Base-by-base conservation (phyloP, 139 green algal species). In the Penium margaritaceum region DNA sequence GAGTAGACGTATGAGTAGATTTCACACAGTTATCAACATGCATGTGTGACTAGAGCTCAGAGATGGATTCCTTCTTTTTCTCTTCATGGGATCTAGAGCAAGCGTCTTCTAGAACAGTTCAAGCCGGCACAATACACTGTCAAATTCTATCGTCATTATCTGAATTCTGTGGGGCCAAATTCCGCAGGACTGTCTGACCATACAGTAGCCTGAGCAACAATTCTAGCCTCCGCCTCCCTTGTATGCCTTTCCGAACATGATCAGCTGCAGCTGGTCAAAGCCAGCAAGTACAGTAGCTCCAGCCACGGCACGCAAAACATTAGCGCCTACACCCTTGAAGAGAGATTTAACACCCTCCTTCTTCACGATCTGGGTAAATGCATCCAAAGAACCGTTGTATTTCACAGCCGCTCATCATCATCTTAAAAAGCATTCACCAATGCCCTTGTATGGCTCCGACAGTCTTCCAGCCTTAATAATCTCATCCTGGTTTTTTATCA, bases 341-440 rank as follows among this genome's bases (percentile, higher is more conserved):
- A 99, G 91, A 1, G 91, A 95, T 54, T 85, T 85, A 29, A 78
- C 72, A 79, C 94, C 94, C 86, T 99, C 94, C 19, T 97, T 86
- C 58, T 82, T 67, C 5, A 90, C 67, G 61, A 99, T 95, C 90
- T 98, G 90, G 93, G 77, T 41, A 14, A 80, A 76, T 2, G 70
- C 70, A 33, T 70, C 70, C 19, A 77, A 14, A 0, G 70, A 64
- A 33, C 70, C 71, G 57, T 70, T 70, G 83, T 93, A 86, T 70
- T 90, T 87, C 12, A 90, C 90, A 76, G 90, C 85, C 54, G 79
- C 76, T 91, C 94, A 99, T 99, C 94, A 97, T 97, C 78, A 99
- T 90, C 36, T 94, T 84, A 84, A 94, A 83, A 98, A 98, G 92
- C 95, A 99, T 79, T 99, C 92, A 65, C 86, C 72, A 55, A 89